These are phyloP conservation scores for Pythium guiyangense DNA, from an alignment of 352 stramenopile genomes.

Conservation along the genomic window DNA sequence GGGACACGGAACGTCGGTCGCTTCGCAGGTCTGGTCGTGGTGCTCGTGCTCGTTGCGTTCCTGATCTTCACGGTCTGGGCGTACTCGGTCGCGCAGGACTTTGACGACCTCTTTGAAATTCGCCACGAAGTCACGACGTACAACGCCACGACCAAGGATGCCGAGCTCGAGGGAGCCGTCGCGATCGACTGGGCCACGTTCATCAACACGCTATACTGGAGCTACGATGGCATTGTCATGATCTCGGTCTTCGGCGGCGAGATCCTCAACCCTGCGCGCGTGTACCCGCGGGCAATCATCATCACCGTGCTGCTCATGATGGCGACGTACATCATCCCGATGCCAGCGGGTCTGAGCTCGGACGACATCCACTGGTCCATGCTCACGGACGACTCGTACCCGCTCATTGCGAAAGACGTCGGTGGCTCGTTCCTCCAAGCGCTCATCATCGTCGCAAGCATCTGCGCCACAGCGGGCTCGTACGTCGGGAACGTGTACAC, in stretches of 20 bases:
- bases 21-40: slow-evolving; percentile 21
- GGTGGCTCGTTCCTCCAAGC: slow-evolving; percentile 67
- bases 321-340: slow-evolving; percentile 74
- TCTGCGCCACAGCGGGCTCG: slow-evolving; percentile 78
- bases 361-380: slow-evolving; percentile 33
- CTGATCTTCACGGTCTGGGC: slow-evolving; percentile 45
- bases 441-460: slow-evolving; percentile 70
- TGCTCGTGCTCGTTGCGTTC: slow-evolving; percentile 35
- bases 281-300: slow-evolving; percentile 85
- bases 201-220: slow-evolving; percentile 96
- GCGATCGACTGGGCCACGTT: slow-evolving; percentile 75
- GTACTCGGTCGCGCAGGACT: slow-evolving; percentile 17
- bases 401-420: slow-evolving; percentile 57
- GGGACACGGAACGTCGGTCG: slow-evolving; percentile 30
- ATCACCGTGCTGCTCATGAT: slow-evolving; percentile 47
- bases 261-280: slow-evolving; percentile 75
- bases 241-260: slow-evolving; percentile 90
- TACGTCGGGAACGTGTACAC: slow-evolving; percentile 82
- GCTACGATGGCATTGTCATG: slow-evolving; percentile 92
- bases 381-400: slow-evolving; percentile 80
- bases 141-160: slow-evolving; percentile 13
- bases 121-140: slow-evolving; percentile 23
- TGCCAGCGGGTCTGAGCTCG: slow-evolving; percentile 6
- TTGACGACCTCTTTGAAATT: slow-evolving; percentile 39
- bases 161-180: slow-evolving; percentile 21